These are phyloP conservation scores for Aspergillus eucalypticola DNA, from an alignment of 2,329 filamentous ascomycete genomes.

Conservation along the genomic window DNA sequence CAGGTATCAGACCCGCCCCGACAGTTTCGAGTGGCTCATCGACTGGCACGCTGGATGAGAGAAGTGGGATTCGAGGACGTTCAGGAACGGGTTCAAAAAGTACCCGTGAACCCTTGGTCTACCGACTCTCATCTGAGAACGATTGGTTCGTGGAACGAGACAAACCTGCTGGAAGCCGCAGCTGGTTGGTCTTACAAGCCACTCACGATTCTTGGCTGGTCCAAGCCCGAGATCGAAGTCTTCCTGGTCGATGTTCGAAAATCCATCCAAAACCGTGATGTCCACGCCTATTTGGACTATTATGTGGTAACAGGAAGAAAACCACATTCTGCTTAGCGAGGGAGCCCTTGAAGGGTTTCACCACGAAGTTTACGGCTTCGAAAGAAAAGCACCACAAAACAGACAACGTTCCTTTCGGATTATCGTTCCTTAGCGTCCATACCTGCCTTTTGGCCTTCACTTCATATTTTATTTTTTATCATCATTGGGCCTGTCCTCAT, in stretches of 20 bases:
- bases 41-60: conserved; percentile 56
- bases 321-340: conserved; percentile 25
- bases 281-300: conserved; percentile 46
- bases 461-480: background rate
- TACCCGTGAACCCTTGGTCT: conserved; percentile 56
- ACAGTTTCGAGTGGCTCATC: conserved; percentile 55
- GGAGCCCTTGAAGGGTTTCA: conserved; percentile 9
- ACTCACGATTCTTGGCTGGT: conserved; percentile 45
- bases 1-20: conserved; percentile 45
- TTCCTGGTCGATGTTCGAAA: conserved; percentile 47
- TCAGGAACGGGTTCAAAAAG: conserved; percentile 53
- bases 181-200: conserved; percentile 49
- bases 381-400: background rate
- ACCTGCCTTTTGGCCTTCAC: background rate
- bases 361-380: background rate
- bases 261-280: conserved; percentile 40
- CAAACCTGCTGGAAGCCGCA: conserved; percentile 47
- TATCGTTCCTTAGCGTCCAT: background rate
- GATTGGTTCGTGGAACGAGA: conserved; percentile 52
- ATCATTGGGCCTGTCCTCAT: conserved; percentile 7
- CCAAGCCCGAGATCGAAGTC: conserved; percentile 49
- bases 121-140: conserved; percentile 49
- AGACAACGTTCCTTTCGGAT: background rate
- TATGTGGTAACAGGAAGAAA: conserved; percentile 43
- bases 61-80: conserved; percentile 61